Percentiles rank a stretch among this genome's conserved stretches.
These are phyloP conservation scores for Dictyostelium citrinum DNA, from an alignment of 78 protist genomes.

Conservation along the genomic window DNA sequence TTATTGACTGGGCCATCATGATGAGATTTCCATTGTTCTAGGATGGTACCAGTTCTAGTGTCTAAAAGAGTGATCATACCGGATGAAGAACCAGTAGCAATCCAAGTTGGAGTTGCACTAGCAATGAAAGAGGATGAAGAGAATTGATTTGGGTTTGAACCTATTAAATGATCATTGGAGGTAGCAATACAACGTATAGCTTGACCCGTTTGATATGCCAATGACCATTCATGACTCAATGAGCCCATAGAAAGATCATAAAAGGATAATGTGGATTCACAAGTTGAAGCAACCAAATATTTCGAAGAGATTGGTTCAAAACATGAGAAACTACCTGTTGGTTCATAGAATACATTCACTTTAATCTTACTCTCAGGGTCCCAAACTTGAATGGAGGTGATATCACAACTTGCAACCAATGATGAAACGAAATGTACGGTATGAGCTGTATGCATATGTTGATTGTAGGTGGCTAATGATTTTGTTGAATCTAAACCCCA, in stretches of 20 bases:
- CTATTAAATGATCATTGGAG: slow-evolving; percentile 37
- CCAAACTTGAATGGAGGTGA: slow-evolving; percentile 54
- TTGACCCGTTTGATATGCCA: slow-evolving; percentile 28
- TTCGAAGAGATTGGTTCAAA: slow-evolving; percentile 49
- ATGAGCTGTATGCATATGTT: slow-evolving; percentile 53
- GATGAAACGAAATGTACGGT: slow-evolving; percentile 37
- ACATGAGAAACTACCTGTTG: slow-evolving; percentile 47
- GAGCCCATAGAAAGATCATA: slow-evolving; percentile 32
- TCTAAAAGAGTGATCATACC: slow-evolving; percentile 36
- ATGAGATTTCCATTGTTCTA: slow-evolving; percentile 55
- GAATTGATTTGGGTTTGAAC: not conserved
- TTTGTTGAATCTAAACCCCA: slow-evolving; percentile 33
- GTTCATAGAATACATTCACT: slow-evolving; percentile 39
- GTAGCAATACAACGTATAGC: slow-evolving; percentile 52
- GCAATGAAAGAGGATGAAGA: not conserved
- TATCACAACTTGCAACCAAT: slow-evolving; percentile 60
- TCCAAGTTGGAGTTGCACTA: slow-evolving; percentile 44
- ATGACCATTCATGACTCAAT: slow-evolving; percentile 39
- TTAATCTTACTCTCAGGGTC: slow-evolving; percentile 57
- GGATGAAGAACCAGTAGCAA: slow-evolving; percentile 31
- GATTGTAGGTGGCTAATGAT: slow-evolving; percentile 48
- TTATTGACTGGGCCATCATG: slow-evolving; percentile 38
- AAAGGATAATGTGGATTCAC: not conserved
- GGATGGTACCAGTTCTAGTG: slow-evolving; percentile 56
- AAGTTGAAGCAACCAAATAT: slow-evolving; percentile 21